phyloP scores from a whole-genome alignment of 345 rosid species.

The Linum usitatissimum region DNA sequence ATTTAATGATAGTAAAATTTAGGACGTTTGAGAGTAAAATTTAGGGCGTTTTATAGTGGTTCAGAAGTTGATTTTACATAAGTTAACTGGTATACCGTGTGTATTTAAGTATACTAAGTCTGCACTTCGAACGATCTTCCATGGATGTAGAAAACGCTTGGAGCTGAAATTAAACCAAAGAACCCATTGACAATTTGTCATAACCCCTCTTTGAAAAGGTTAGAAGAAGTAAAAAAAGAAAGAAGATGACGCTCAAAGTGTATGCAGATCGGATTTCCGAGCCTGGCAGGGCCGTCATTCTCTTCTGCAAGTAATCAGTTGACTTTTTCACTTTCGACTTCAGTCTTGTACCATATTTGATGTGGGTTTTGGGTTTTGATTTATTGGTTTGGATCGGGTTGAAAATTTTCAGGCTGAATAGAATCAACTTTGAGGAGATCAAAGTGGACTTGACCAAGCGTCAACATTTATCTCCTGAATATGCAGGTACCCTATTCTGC shows the following conservation, averaged over 20 bases:
- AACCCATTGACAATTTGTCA: background rate
- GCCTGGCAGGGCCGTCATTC: constrained; percentile 66
- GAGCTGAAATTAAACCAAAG: background rate
- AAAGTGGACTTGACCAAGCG: constrained; percentile 35
- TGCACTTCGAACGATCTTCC: too few species aligned
- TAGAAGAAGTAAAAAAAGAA: background rate
- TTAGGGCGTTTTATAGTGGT: too few species aligned
- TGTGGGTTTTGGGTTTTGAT: background rate
- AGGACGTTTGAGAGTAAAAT: too few species aligned
- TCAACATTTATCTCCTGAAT: constrained; percentile 53
- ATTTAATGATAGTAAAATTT: too few species aligned
- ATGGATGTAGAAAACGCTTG: background rate
- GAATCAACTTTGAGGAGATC: constrained; percentile 72
- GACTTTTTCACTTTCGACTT: background rate
- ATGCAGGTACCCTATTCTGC: constrained; percentile 31
- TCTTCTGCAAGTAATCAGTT: constrained; percentile 73
- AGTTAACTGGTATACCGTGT: too few species aligned
- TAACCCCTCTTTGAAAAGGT: background rate
- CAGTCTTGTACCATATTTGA: background rate
- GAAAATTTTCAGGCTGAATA: constrained; percentile 35
- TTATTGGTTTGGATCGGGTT: background rate
- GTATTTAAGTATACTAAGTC: too few species aligned
- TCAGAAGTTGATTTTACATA: too few species aligned
- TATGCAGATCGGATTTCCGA: constrained; percentile 66
- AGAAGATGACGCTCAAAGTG: constrained; percentile 51